Percentiles rank a stretch among this genome's conserved stretches.
Evolutionary conservation across 495 filamentous ascomycete species (phyloP).

Genomic region (Daldinia loculata): DNA sequence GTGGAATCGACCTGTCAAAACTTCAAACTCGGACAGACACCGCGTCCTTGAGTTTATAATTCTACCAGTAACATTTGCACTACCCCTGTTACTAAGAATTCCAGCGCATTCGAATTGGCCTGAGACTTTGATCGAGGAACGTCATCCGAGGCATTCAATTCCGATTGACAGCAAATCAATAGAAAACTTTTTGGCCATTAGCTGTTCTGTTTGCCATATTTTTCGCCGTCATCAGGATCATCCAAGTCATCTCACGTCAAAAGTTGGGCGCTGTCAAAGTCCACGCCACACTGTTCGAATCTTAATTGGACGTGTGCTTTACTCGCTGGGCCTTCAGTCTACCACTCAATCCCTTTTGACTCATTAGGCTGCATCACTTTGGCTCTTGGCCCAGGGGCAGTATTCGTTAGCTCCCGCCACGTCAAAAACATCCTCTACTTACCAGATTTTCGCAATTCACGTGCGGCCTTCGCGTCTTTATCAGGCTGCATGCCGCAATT

Average conservation of each 20-base stretch:
- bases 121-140: conserved; percentile 34
- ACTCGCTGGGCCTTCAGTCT: conserved; percentile 35
- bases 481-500: conserved; percentile 44
- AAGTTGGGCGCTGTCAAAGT: conserved; percentile 37
- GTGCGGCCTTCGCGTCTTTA: conserved; percentile 37
- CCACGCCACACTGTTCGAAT: conserved; percentile 30
- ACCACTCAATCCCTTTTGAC: conserved; percentile 31
- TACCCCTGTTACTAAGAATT: conserved; percentile 24
- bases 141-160: conserved; percentile 32
- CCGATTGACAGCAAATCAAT: conserved; percentile 33
- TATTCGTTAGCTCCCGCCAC: conserved; percentile 37
- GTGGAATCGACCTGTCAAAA: conserved; percentile 13
- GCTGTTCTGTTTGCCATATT: conserved; percentile 16
- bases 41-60: conserved; percentile 31
- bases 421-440: conserved; percentile 28
- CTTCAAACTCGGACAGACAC: conserved; percentile 11
- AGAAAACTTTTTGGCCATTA: conserved; percentile 23
- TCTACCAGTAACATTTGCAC: conserved; percentile 20
- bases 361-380: conserved; percentile 29
- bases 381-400: conserved; percentile 37
- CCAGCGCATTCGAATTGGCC: conserved; percentile 37
- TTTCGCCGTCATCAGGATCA: conserved; percentile 26
- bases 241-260: conserved; percentile 27
- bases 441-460: conserved; percentile 7
- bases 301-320: conserved; percentile 33